A percentile compares a stretch with the other conserved stretches of the same genome.
Conservation (phyloP, 169 alveolate species). For the Babesia ovis region DNA sequence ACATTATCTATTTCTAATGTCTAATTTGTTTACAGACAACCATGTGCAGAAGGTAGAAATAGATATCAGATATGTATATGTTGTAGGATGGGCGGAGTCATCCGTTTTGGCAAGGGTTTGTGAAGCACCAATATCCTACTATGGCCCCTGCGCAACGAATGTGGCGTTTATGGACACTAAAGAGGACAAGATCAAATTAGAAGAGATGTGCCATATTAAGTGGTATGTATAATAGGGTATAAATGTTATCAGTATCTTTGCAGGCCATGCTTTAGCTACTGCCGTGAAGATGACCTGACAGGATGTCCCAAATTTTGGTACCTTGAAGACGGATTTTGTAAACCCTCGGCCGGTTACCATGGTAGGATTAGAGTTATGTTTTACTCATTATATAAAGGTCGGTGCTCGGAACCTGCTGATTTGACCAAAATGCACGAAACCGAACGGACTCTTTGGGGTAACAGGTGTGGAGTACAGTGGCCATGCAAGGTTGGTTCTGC, state of each 20-base stretch:
- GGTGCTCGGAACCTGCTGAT: conserved; percentile 15
- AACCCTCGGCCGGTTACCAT: conserved; percentile 39
- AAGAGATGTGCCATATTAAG: conserved; percentile 27
- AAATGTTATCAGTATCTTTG: background rate
- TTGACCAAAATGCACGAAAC: conserved; percentile 20
- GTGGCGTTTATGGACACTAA: conserved; percentile 25
- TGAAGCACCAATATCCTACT: conserved; percentile 50
- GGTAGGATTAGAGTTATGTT: conserved; percentile 7
- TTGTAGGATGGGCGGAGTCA: conserved; percentile 51
- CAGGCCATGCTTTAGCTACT: conserved; percentile 43
- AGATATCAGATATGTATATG: background rate
- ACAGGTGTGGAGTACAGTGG: conserved; percentile 48
- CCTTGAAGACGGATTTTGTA: conserved; percentile 11
- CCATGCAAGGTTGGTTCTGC: conserved; percentile 40
- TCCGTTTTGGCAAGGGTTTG: conserved; percentile 14
- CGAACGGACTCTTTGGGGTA: conserved; percentile 52
- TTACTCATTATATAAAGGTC: background rate
- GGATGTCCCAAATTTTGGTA: conserved; percentile 55
- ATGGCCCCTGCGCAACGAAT: conserved; percentile 54
- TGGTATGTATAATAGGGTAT: conserved; percentile 21
- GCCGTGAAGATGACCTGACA: conserved; percentile 16
- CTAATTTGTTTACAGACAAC: conserved; percentile 4
- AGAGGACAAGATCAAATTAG: conserved; percentile 32
- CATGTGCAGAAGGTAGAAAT: conserved; percentile 49
- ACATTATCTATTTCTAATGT: too few relatives aligned